These are phyloP conservation scores for Arachis hypogaea DNA, from an alignment of 306 rosid genomes.

Conservation along the genomic window DNA sequence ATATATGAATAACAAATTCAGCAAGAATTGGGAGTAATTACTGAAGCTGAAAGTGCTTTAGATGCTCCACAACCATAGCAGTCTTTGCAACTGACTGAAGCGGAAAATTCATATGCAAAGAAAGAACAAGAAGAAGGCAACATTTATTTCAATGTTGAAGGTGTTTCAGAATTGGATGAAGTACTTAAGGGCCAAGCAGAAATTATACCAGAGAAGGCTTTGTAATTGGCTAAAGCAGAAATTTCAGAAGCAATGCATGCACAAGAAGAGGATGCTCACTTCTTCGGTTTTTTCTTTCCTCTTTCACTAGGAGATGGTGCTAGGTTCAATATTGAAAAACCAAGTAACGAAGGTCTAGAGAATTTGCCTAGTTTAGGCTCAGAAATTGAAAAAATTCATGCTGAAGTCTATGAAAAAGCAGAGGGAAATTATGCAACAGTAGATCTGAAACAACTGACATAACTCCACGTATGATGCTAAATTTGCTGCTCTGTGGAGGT, in stretches of 20 bases:
- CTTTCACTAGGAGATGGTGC: too few relatives aligned
- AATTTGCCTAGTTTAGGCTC: background rate
- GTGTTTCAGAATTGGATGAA: background rate
- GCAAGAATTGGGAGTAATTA: constrained; percentile 25
- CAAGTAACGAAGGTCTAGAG: constrained; percentile 22
- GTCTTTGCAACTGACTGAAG: constrained; percentile 23
- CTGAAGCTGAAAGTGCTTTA: constrained; percentile 31
- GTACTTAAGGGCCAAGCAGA: constrained; percentile 1
- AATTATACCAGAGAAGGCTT: constrained; percentile 10
- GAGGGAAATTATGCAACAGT: constrained; percentile 17
- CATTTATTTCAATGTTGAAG: constrained; percentile 9
- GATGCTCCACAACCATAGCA: constrained; percentile 30
- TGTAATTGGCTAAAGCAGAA: constrained; percentile 23
- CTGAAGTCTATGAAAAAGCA: constrained; percentile 2
- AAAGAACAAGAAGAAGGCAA: background rate
- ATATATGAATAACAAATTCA: constrained; percentile 32
- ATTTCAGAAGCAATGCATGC: constrained; percentile 6
- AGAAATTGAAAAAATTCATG: constrained; percentile 20
- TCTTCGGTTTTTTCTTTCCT: background rate
- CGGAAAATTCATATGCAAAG: constrained; percentile 14
- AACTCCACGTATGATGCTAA: constrained; percentile 25
- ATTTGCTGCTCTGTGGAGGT: constrained; percentile 41
- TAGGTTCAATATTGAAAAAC: too few relatives aligned
- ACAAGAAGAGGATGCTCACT: constrained; percentile 19
- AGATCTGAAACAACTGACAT: constrained; percentile 26